Base-by-base conservation (phyloP, 495 filamentous ascomycete genomes). In the Aspergillus steynii region DNA sequence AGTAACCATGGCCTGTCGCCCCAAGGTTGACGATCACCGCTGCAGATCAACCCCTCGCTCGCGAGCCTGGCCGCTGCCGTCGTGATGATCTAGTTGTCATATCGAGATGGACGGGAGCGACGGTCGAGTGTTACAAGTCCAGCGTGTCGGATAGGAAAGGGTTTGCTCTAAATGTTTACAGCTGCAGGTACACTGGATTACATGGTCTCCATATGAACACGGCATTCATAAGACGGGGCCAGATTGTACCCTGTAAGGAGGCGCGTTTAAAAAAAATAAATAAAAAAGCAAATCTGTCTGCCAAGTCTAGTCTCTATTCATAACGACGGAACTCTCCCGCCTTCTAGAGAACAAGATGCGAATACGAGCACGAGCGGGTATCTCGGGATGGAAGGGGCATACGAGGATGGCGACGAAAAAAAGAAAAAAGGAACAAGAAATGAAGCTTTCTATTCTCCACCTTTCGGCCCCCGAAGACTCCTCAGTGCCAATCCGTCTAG, bases 391-490 rank as follows among this genome's bases (percentile, higher is more conserved):
- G 29, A 12, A 31, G 37, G 27, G 34, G 34, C 34, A 37, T 32
- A 32, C 31, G 31, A 32, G 53, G 34, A 55, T 57, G 60, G 60
- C 29, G 10, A 7, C 29, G 20, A 20, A 53, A 29, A 26, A 27
- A 53, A 34, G 61, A 59, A 60, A 32, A 61, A 53, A 46, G 47
- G 25, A 45, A 27, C 49, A 56, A 61, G 50, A 56, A 50, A 48
- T 4, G 47, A 56, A 66, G 7, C 45, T n/a, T 20, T 37, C 49
- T 55, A 61, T 37, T 65, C 55, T 56, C 82, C 9, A 82, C 86
- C 64, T 83, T 89, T 68, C 77, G 77, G 72, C 83, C 89, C 77
- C 83, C 89, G 63, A 81, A 90, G 64, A 87, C 72, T 77, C 54
- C 65, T 65, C 64, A 78, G 59, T 5, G 74, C 75, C 66, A 83